Conservation (phyloP, 768 basidiomycete genomes). For the Vararia minispora region DNA sequence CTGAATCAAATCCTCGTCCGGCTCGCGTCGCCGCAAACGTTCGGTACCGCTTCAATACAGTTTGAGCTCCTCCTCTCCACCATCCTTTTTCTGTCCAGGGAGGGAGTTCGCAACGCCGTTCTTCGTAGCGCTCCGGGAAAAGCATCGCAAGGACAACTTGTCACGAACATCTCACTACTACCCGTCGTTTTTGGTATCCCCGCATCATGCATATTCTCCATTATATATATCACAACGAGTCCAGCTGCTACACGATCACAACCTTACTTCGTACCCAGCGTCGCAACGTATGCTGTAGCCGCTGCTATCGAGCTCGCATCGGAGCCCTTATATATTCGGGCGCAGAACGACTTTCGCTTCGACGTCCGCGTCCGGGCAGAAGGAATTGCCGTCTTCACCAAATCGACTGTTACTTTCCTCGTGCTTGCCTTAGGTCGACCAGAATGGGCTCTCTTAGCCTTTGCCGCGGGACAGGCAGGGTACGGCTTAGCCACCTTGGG, state of each 20-base stretch:
- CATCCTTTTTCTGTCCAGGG: conserved; percentile 86
- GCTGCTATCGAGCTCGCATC: conserved; percentile 68
- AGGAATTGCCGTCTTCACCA: conserved; percentile 66
- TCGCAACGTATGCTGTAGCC: conserved; percentile 61
- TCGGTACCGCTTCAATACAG: conserved; percentile 87
- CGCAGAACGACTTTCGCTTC: conserved; percentile 60
- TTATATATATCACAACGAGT: conserved; percentile 45
- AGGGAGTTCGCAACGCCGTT: conserved; percentile 82
- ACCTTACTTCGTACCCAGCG: conserved; percentile 49
- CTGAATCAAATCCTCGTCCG: conserved; percentile 85
- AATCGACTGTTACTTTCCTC: conserved; percentile 62
- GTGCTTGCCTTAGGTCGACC: conserved; percentile 36
- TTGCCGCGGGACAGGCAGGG: conserved; percentile 74
- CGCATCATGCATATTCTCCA: conserved; percentile 39
- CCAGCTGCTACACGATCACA: conserved; percentile 46
- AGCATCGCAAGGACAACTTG: conserved; percentile 4
- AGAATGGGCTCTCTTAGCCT: conserved; percentile 61
- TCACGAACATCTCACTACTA: conserved; percentile 45
- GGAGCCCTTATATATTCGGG: conserved; percentile 47
- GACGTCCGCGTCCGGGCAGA: conserved; percentile 74
- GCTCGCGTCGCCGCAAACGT: conserved; percentile 72
- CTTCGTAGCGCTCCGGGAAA: conserved; percentile 41
- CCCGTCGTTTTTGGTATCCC: conserved; percentile 64
- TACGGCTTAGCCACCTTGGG: conserved; percentile 53
- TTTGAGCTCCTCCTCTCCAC: conserved; percentile 88